Evolutionary conservation across 2,329 filamentous ascomycete species (phyloP).

Genomic region (Microascus cirrosus): DNA sequence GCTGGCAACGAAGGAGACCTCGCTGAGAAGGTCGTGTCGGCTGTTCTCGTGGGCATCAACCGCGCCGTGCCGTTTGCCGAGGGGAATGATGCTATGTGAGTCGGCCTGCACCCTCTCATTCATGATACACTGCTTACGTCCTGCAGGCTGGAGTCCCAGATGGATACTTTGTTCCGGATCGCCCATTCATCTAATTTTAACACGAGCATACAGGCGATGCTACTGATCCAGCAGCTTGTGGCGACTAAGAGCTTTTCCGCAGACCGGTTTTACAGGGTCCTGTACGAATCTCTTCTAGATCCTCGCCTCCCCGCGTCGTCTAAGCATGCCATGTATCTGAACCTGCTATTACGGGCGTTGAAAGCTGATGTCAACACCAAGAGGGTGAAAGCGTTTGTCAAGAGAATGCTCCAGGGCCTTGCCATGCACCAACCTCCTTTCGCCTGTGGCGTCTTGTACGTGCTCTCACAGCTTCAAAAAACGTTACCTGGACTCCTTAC

Average conservation of each 20-base stretch:
- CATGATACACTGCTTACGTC: conserved; percentile 10
- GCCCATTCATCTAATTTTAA: conserved; percentile 99
- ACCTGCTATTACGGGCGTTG: conserved; percentile 76
- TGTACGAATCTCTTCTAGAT: conserved; percentile 92
- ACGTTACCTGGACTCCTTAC: conserved; percentile 72
- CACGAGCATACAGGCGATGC: conserved; percentile 89
- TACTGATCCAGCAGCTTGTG: conserved; percentile 88
- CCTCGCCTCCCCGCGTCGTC: conserved; percentile 80
- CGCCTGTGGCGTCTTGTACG: conserved; percentile 82
- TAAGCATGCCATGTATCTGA: conserved; percentile 91
- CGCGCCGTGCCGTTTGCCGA: conserved; percentile 88
- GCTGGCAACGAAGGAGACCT: conserved; percentile 45
- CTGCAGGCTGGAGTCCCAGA: conserved; percentile 65
- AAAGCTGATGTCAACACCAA: conserved; percentile 86
- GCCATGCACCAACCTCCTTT: conserved; percentile 88
- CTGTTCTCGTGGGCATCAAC: conserved; percentile 87
- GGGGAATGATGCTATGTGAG: conserved; percentile 63
- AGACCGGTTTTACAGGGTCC: conserved; percentile 86
- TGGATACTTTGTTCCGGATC: conserved; percentile 90
- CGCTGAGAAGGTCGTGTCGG: conserved; percentile 78
- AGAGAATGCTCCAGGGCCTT: conserved; percentile 79
- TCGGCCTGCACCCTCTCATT: conserved; percentile 6
- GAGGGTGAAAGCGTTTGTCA: conserved; percentile 90
- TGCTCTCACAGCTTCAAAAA: conserved; percentile 69
- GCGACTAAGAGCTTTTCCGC: conserved; percentile 67